These are phyloP conservation scores for Epichloe aotearoae DNA, from an alignment of 2,329 filamentous ascomycete genomes.

Conservation along the genomic window DNA sequence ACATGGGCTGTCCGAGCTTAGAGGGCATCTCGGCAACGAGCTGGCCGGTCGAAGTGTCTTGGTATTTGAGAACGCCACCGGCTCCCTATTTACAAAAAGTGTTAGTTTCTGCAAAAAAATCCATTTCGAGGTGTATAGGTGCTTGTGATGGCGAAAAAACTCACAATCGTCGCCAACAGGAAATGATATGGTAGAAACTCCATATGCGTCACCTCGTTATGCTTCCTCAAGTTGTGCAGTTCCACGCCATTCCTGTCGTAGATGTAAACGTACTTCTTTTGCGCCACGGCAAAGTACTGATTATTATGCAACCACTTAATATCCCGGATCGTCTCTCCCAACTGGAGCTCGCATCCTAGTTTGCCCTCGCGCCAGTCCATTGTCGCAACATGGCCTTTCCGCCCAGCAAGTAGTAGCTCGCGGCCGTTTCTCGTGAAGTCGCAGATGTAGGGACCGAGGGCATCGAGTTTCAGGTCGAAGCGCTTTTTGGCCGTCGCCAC, in stretches of 20 bases:
- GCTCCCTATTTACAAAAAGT: conserved; percentile 39
- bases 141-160: conserved; percentile 17
- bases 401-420: conserved; percentile 70
- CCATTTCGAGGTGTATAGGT: background rate
- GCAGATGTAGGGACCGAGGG: conserved; percentile 73
- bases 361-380: conserved; percentile 95
- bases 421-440: conserved; percentile 87
- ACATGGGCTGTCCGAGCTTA: conserved; percentile 67
- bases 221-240: conserved; percentile 79
- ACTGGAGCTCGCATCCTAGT: conserved; percentile 78
- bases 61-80: conserved; percentile 79
- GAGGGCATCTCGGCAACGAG: conserved; percentile 78
- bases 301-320: conserved; percentile 90
- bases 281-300: conserved; percentile 85
- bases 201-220: conserved; percentile 83
- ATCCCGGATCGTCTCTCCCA: conserved; percentile 82
- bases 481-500: conserved; percentile 83
- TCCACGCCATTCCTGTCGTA: conserved; percentile 88
- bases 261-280: conserved; percentile 95
- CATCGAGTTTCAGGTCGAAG: conserved; percentile 75
- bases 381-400: conserved; percentile 88
- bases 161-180: conserved; percentile 70
- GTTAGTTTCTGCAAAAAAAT: background rate
- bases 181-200: conserved; percentile 97
- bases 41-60: conserved; percentile 87